Base-by-base conservation (phyloP, 306 rosid genomes). In the Cucumis melo region DNA sequence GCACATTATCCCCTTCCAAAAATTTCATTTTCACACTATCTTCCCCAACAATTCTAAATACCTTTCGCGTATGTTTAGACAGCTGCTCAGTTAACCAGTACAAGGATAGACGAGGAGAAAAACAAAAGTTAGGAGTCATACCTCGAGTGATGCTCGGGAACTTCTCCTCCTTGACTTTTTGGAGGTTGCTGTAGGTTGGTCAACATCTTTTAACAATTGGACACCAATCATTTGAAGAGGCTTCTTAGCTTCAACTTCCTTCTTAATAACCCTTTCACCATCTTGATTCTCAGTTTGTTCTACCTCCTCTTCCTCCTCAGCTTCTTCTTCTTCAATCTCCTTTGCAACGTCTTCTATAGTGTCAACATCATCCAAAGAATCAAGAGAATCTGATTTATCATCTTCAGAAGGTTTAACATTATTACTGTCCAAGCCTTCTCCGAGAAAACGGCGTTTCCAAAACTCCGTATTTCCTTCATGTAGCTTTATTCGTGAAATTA, bases 151-250 rank as follows among this genome's bases (percentile, higher is more conserved):
- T 61, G 79, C 34, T 21, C 84, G 87, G 73, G 88, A 58, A 32
- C 87, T 62, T 78, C 70, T 85, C 60, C 83, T 87, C 83, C 78
- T 91, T 19, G 77, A 84, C 85, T 90, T 91, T 83, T 91, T 91
- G 74, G 96, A 91, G 67, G 82, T 60, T 61, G 87, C 80, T 61
- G 87, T 81, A 38, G 81, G 79, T 81, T 82, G 88, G 73, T 90
- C 90, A 60, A 87, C 82, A 84, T 94, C 98, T 87, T 93, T 91
- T 84, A 94, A 82, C 81, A 94, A 76, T 80, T 94, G 97, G 72
- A 94, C 87, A 68, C 98, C 98, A 75, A 94, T 91, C 98, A 94
- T 94, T 84, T 94, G 97, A 84, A 91, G 96, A 82, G 98, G 91
- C 62, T 81, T 89, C 84, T 91, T 86, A 73, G 91, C 83, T 91